Evolutionary conservation across 306 rosid species (phyloP).

Genomic region (Ochetophila trinervis): DNA sequence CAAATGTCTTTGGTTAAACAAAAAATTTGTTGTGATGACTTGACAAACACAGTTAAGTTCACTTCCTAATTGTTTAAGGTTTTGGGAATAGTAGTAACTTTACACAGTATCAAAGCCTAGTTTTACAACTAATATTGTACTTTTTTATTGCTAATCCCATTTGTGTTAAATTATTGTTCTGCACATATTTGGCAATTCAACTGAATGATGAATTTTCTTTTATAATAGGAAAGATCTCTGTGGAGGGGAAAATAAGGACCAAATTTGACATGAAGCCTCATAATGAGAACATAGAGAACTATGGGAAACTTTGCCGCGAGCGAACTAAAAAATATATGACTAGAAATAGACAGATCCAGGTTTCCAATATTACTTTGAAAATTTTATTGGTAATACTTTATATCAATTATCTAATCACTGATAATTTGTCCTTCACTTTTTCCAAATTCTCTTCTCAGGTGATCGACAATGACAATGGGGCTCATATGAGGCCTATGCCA

Average conservation of each 20-base stretch:
- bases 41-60: too few relatives aligned
- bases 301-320: slow-evolving; percentile 85
- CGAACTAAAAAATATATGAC: slow-evolving; percentile 66
- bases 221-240: slow-evolving; percentile 56
- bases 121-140: background rate
- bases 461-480: slow-evolving; percentile 64
- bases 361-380: slow-evolving; percentile 29
- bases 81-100: too few relatives aligned
- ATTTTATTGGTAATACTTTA: background rate
- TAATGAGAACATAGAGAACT: slow-evolving; percentile 62
- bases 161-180: background rate
- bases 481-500: slow-evolving; percentile 82
- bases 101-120: background rate
- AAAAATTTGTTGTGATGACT: too few relatives aligned
- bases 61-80: too few relatives aligned
- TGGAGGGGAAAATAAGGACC: slow-evolving; percentile 71
- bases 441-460: slow-evolving; percentile 49
- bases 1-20: too few relatives aligned
- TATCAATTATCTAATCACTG: slow-evolving; percentile 3
- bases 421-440: slow-evolving; percentile 17
- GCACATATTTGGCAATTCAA: slow-evolving; percentile 18
- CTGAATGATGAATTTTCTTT: slow-evolving; percentile 22
- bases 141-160: background rate
- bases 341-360: slow-evolving; percentile 87
- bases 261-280: slow-evolving; percentile 88